Evolutionary conservation across 179 eudicot genomes (phyloP), one percentile per base, ranked within the genome.

Genomic region (Heliamphora pulchella): DNA sequence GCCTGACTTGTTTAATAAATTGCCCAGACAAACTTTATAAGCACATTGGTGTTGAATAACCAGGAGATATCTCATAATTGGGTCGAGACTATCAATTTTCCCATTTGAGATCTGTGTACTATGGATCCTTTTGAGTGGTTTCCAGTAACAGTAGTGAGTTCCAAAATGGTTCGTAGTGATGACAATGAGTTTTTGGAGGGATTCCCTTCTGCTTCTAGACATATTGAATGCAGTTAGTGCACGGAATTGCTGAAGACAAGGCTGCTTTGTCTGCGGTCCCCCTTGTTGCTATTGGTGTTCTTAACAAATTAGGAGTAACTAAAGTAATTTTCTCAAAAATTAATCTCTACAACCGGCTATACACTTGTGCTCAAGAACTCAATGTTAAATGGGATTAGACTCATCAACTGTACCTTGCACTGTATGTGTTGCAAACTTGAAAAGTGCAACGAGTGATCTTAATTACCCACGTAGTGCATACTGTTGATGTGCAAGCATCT

Each of bases 171-270:
- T 61, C 44, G 4, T 18, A 7, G 44, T 14, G 17, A 76, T 18
- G 13, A 20, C 7, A 15, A 76, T 61, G 55, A 61, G 57, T 20
- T 47, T 64, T 48, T 46, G 2, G 15, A 20, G 79, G 55, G 43
- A 18, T 22, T 77, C 11, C 55, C 41, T 76, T 63, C 4, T 8
- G 8, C 76, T 78, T 50, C 11, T 20, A 65, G 73, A 78, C 62
- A 65, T 65, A 43, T 41, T 65, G 31, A 11, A 50, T 14, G 63
- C 46, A 51, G 46, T 65, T 77, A 54, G 20, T 65, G 17, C 44
- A 6, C 61, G 15, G 31, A 51, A 18, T 51, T 22, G 72, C 50
- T 47, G 59, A 65, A 59, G 4, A 76, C 3, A 14, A 59, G 68
- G 66, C n/a, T 76, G 68, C 55, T 59, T 70, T 63, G 68, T 62